Conservation (phyloP, 2,329 filamentous ascomycete species). For the Acarospora socialis region DNA sequence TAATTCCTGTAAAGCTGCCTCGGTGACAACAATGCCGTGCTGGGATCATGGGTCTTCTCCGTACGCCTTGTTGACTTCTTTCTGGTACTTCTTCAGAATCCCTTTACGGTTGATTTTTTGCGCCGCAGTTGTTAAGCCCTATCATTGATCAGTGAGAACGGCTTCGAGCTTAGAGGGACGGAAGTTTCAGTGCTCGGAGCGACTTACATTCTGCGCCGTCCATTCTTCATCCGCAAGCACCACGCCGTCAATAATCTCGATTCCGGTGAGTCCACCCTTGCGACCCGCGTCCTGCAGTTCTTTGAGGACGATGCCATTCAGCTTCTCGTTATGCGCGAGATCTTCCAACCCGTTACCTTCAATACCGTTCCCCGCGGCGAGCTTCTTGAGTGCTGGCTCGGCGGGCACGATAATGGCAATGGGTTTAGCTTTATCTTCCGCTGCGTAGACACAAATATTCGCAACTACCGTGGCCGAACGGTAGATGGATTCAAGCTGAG, state of each 20-base stretch:
- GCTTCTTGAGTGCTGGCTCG: slow-evolving; percentile 46
- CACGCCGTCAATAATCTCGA: slow-evolving; percentile 51
- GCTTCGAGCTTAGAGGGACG: not conserved
- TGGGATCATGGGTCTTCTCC: slow-evolving; percentile 13
- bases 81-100: slow-evolving; percentile 37
- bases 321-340: slow-evolving; percentile 25
- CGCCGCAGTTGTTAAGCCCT: slow-evolving; percentile 37
- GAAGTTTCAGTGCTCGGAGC: too few species aligned
- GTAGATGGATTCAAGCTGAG: slow-evolving; percentile 36
- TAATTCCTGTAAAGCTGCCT: too few species aligned
- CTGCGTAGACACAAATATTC: slow-evolving; percentile 44
- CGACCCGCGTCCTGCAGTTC: slow-evolving; percentile 18
- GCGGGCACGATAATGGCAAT: slow-evolving; percentile 47
- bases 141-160: slow-evolving; percentile 4
- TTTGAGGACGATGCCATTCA: slow-evolving; percentile 27
- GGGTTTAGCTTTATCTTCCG: slow-evolving; percentile 37
- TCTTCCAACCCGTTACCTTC: slow-evolving; percentile 18
- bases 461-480: slow-evolving; percentile 37
- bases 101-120: slow-evolving; percentile 39
- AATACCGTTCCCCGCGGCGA: slow-evolving; percentile 39
- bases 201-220: slow-evolving; percentile 68
- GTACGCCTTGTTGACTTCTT: slow-evolving; percentile 36
- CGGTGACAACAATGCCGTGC: too few species aligned
- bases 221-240: slow-evolving; percentile 76
- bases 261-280: slow-evolving; percentile 13